These are phyloP conservation scores for Mycena indigotica DNA, from an alignment of 768 basidiomycete species.

Conservation along the genomic window DNA sequence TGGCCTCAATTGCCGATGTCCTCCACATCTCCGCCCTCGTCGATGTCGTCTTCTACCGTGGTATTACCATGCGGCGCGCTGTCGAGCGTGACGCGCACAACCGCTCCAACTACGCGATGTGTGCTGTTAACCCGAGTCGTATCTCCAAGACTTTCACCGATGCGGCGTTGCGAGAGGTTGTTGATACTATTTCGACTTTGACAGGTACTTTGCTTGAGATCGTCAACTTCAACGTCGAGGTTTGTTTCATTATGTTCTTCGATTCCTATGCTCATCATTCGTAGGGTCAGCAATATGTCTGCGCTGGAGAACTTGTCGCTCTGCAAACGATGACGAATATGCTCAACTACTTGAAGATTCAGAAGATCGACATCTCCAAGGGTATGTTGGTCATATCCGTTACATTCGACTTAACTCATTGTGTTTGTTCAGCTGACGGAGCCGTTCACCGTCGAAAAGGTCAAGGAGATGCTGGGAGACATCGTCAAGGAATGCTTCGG, in stretches of 20 bases:
- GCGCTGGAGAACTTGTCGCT: too few relatives aligned
- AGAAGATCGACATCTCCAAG: slow-evolving; percentile 93
- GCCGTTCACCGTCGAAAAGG: too few relatives aligned
- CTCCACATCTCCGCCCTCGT: too few relatives aligned
- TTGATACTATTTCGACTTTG: too few relatives aligned
- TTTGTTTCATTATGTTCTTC: slow-evolving; percentile 33
- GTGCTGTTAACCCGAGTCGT: slow-evolving; percentile 94
- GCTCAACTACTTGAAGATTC: slow-evolving; percentile 91
- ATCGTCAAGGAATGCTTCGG: slow-evolving; percentile 91
- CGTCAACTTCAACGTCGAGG: too few relatives aligned
- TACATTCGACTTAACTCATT: slow-evolving; percentile 5
- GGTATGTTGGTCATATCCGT: slow-evolving; percentile 38
- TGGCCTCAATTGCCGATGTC: too few relatives aligned
- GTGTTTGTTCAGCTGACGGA: slow-evolving; percentile 68
- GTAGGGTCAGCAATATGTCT: too few relatives aligned
- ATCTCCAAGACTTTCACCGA: slow-evolving; percentile 94
- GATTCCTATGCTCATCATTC: slow-evolving; percentile 8
- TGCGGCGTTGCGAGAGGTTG: too few relatives aligned
- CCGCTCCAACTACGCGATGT: slow-evolving; percentile 97
- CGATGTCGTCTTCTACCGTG: slow-evolving; percentile 99
- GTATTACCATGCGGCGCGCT: slow-evolving; percentile 99
- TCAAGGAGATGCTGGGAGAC: slow-evolving; percentile 93
- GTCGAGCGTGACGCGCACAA: slow-evolving; percentile 94
- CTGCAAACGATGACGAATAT: slow-evolving; percentile 99
- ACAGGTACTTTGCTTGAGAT: too few relatives aligned